A percentile compares a stretch with the other conserved stretches of the same genome.
Conservation (phyloP, 108 stramenopile genomes). For the Mayamaea pseudoterrestris region DNA sequence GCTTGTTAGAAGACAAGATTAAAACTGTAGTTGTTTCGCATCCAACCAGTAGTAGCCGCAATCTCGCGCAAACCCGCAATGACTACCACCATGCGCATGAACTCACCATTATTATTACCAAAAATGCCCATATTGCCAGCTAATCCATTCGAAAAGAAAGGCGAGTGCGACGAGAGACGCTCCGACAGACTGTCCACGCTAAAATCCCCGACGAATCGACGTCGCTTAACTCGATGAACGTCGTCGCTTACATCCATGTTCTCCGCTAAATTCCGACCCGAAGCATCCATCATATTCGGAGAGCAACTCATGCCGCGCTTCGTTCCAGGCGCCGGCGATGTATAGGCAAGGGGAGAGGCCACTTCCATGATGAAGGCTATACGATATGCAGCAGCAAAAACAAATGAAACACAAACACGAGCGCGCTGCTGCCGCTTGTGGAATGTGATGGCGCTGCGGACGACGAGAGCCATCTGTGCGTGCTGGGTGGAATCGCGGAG, state of each 20-base stretch:
- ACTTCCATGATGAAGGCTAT: too few species aligned
- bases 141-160: conserved; percentile 3
- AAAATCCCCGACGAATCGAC: neutral
- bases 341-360: conserved; percentile 53
- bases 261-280: conserved; percentile 4
- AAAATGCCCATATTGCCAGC: conserved; percentile 1
- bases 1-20: neutral
- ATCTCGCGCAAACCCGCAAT: neutral
- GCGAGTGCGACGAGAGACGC: neutral
- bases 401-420: too few species aligned
- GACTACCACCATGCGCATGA: neutral
- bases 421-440: too few species aligned
- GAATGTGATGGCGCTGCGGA: too few species aligned
- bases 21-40: neutral
- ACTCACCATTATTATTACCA: neutral
- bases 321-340: conserved; percentile 18
- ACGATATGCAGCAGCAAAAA: too few species aligned
- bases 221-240: neutral
- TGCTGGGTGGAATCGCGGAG: too few species aligned
- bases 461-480: too few species aligned
- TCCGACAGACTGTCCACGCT: neutral
- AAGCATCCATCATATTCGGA: conserved; percentile 25
- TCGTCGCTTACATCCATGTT: conserved; percentile 1
- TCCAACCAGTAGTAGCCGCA: neutral
- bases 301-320: conserved; percentile 55